These are phyloP conservation scores for Lophium mytilinum DNA, from an alignment of 495 filamentous ascomycete species.

Conservation along the genomic window DNA sequence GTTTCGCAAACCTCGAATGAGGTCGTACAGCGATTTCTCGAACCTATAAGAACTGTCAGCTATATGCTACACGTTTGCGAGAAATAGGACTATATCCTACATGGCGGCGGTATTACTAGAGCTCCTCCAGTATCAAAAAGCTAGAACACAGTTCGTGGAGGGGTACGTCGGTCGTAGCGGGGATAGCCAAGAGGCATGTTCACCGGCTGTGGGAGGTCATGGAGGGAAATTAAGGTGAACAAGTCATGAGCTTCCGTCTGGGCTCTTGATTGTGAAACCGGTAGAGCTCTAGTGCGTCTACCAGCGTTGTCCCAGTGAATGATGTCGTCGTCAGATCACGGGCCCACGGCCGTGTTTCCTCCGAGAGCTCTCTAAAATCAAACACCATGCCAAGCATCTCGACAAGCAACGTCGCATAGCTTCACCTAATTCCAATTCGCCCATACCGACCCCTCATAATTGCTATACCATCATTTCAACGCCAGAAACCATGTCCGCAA, in stretches of 20 bases:
- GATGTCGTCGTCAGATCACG: background rate
- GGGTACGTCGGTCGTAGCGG: conserved; percentile 16
- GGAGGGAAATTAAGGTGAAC: background rate
- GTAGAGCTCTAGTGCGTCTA: background rate
- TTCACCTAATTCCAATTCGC: background rate
- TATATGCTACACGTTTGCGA: background rate
- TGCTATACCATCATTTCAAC: background rate
- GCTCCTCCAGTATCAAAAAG: background rate
- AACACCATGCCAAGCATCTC: conserved; percentile 6
- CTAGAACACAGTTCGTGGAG: conserved; percentile 5
- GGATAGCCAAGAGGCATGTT: conserved; percentile 18
- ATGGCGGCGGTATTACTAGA: conserved; percentile 12
- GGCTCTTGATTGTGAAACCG: background rate
- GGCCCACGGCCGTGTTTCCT: background rate
- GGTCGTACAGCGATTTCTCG: conserved; percentile 97
- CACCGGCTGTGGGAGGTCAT: conserved; percentile 7
- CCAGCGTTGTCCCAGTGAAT: background rate
- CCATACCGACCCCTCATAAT: background rate
- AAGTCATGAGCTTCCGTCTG: background rate
- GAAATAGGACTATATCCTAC: conserved; percentile 2
- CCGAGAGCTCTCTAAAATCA: background rate
- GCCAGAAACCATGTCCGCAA: conserved; percentile 24
- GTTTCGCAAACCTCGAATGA: conserved; percentile 88
- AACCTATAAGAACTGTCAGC: conserved; percentile 53
- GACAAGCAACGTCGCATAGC: background rate